phyloP scores from a whole-genome alignment of 441 rosid species.

The Gossypium aridum region DNA sequence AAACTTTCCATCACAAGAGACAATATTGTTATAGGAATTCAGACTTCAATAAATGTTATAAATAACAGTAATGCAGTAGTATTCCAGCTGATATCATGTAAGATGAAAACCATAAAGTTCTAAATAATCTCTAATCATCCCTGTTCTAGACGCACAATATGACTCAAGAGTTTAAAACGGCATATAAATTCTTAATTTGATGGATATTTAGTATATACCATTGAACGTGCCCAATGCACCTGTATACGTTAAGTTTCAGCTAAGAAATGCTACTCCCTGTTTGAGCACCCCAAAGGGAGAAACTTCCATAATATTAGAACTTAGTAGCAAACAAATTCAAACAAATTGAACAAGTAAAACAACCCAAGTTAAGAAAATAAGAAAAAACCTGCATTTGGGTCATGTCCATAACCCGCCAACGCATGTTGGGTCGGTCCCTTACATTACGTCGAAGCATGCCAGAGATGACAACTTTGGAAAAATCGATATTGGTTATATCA shows the following conservation, averaged over 20 bases:
- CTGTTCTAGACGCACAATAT: not conserved
- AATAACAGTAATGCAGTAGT: not conserved
- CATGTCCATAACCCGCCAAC: conserved; percentile 97
- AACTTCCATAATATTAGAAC: not conserved
- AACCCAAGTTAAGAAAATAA: not conserved
- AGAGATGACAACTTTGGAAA: conserved; percentile 84
- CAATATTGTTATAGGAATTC: not conserved
- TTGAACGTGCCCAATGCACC: not conserved
- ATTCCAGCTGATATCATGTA: not conserved
- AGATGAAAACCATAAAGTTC: not conserved
- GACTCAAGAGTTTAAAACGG: not conserved
- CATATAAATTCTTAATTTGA: not conserved
- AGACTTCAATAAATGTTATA: not conserved
- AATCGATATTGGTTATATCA: conserved; percentile 68
- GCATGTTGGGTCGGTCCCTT: conserved; percentile 62
- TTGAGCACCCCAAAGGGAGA: not conserved
- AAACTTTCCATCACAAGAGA: not conserved
- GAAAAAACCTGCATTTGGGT: conserved; percentile 63
- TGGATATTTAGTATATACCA: not conserved
- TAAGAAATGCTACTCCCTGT: not conserved
- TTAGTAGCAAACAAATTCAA: not conserved
- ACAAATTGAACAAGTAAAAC: not conserved
- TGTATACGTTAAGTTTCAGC: not conserved
- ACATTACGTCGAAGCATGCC: conserved; percentile 87
- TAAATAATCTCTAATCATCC: not conserved